Evolutionary conservation across 2,329 filamentous ascomycete species (phyloP).

Genomic region (Neonectria faginata): DNA sequence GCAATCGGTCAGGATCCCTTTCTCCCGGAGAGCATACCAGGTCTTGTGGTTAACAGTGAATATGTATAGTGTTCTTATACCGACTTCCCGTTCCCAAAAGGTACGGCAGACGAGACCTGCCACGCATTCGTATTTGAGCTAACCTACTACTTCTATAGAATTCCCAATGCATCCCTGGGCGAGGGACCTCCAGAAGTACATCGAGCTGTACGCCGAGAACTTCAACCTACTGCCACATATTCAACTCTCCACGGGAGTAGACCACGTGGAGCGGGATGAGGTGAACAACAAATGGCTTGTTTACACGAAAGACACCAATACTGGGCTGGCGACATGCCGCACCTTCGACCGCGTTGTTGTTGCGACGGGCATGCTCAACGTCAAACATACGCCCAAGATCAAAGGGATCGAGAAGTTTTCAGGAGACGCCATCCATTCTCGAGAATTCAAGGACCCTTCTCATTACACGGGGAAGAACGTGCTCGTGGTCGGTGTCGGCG

Average conservation of each 20-base stretch:
- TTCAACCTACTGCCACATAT: slow-evolving; percentile 46
- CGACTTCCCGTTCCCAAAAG: slow-evolving; percentile 51
- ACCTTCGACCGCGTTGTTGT: slow-evolving; percentile 54
- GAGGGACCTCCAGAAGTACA: slow-evolving; percentile 47
- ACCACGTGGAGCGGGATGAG: slow-evolving; percentile 44
- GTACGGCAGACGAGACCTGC: slow-evolving; percentile 25
- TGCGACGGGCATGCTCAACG: slow-evolving; percentile 50
- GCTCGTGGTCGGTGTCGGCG: slow-evolving; percentile 59
- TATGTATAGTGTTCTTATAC: slow-evolving; percentile 45
- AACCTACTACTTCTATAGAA: slow-evolving; percentile 25
- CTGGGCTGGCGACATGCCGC: slow-evolving; percentile 31
- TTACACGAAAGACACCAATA: slow-evolving; percentile 41
- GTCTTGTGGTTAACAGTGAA: slow-evolving; percentile 16
- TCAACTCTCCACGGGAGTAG: slow-evolving; percentile 45
- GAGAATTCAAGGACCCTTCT: slow-evolving; percentile 49
- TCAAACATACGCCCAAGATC: slow-evolving; percentile 51
- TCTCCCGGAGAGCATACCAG: neutral
- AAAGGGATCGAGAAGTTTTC: slow-evolving; percentile 54
- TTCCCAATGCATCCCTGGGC: slow-evolving; percentile 43
- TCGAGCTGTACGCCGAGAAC: slow-evolving; percentile 49
- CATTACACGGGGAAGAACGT: slow-evolving; percentile 57
- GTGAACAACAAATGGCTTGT: slow-evolving; percentile 45
- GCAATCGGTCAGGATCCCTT: slow-evolving; percentile 41
- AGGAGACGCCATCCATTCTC: slow-evolving; percentile 55
- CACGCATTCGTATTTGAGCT: neutral